Conservation (phyloP, 345 rosid species). For the Citrus maxima region DNA sequence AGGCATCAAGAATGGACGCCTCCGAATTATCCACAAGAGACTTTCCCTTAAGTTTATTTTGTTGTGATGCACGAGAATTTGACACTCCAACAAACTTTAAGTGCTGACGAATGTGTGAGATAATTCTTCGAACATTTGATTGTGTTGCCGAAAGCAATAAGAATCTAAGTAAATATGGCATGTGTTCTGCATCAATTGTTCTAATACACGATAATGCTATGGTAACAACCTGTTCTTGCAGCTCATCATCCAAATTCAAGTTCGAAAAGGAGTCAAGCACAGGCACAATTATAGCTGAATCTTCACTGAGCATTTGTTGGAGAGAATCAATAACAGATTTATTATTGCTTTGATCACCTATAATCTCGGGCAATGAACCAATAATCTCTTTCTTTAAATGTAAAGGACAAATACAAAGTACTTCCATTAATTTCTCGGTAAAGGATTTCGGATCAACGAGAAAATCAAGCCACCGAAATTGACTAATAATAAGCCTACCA, state of each 20-base stretch:
- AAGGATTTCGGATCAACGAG: conserved; percentile 50
- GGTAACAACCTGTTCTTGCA: conserved; percentile 77
- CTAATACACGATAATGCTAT: conserved; percentile 74
- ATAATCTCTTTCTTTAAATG: conserved; percentile 75
- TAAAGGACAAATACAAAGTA: conserved; percentile 59
- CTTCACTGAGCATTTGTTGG: conserved; percentile 75
- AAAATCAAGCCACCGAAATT: conserved; percentile 82
- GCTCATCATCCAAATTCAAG: conserved; percentile 57
- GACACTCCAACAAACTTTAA: conserved; percentile 59
- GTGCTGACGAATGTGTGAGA: conserved; percentile 65
- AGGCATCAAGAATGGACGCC: conserved; percentile 68
- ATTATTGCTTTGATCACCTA: conserved; percentile 52
- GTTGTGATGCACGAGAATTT: conserved; percentile 35
- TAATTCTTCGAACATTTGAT: conserved; percentile 61
- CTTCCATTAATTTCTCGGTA: conserved; percentile 63
- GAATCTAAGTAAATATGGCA: conserved; percentile 73
- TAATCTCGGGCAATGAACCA: conserved; percentile 85
- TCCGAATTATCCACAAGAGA: conserved; percentile 40
- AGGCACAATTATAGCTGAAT: conserved; percentile 60
- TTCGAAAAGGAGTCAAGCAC: conserved; percentile 78
- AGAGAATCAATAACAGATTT: conserved; percentile 57
- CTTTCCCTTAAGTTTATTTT: conserved; percentile 64
- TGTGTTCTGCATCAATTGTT: conserved; percentile 65
- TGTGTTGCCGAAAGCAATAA: conserved; percentile 76
- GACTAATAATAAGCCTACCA: conserved; percentile 66